phyloP scores from a whole-genome alignment of 495 filamentous ascomycete genomes.

The Aspergillus cavernicola region DNA sequence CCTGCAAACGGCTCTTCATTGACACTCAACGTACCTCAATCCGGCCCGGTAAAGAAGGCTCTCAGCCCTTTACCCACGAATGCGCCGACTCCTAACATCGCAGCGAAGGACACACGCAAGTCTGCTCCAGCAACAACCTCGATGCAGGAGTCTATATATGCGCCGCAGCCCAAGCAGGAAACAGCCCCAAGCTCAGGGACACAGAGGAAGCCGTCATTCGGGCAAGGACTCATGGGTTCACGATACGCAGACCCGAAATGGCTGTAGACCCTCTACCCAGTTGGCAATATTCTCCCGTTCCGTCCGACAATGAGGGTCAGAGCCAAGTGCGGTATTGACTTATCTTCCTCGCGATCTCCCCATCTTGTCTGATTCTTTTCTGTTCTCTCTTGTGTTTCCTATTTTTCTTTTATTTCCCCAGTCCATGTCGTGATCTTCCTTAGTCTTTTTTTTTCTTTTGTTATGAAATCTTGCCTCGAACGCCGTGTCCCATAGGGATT shows the following conservation, averaged over 20 bases:
- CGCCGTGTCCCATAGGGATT: too few species aligned
- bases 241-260: background rate
- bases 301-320: background rate
- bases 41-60: background rate
- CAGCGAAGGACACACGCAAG: background rate
- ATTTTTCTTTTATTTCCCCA: too few species aligned
- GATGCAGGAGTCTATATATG: conserved; percentile 17
- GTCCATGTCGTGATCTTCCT: too few species aligned
- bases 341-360: too few species aligned
- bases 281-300: background rate
- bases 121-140: background rate
- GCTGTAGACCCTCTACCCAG: background rate
- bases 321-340: too few species aligned
- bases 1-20: background rate
- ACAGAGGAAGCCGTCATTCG: background rate
- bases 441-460: too few species aligned
- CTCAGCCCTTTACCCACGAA: background rate
- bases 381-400: too few species aligned
- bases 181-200: background rate
- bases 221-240: background rate
- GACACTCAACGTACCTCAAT: background rate
- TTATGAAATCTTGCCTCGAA: too few species aligned
- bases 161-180: conserved; percentile 8
- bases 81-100: background rate
- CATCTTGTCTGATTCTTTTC: too few species aligned